Conservation (phyloP, 2,329 filamentous ascomycete genomes). For the Beauveria varroae region DNA sequence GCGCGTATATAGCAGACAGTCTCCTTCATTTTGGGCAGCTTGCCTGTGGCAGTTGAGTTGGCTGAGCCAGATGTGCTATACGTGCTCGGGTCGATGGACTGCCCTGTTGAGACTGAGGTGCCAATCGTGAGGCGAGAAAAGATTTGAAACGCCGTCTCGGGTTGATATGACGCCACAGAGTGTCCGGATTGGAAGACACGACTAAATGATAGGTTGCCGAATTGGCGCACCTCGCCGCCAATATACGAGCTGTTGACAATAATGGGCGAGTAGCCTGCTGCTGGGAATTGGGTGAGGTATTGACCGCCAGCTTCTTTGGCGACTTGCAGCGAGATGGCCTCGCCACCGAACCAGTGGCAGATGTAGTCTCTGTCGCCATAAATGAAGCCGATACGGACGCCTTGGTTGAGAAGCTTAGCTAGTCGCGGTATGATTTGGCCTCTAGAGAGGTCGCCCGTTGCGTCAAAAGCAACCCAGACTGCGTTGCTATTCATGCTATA, state of each 20-base stretch:
- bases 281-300: slow-evolving; percentile 49
- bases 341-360: slow-evolving; percentile 65
- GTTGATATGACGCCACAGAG: slow-evolving; percentile 54
- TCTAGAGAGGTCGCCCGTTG: slow-evolving; percentile 55
- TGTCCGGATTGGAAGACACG: slow-evolving; percentile 61
- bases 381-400: slow-evolving; percentile 63
- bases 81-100: slow-evolving; percentile 38
- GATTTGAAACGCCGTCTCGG: slow-evolving; percentile 49
- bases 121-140: slow-evolving; percentile 54
- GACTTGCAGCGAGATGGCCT: slow-evolving; percentile 61
- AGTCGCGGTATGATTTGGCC: slow-evolving; percentile 52
- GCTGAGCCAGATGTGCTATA: slow-evolving; percentile 52
- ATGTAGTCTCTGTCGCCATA: slow-evolving; percentile 60
- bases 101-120: slow-evolving; percentile 48
- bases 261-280: slow-evolving; percentile 66
- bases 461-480: slow-evolving; percentile 39
- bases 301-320: slow-evolving; percentile 37
- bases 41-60: slow-evolving; percentile 50
- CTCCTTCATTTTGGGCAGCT: slow-evolving; percentile 37
- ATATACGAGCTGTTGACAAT: slow-evolving; percentile 60
- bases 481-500: slow-evolving; percentile 43
- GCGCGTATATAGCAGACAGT: slow-evolving; percentile 55
- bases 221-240: slow-evolving; percentile 68
- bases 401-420: slow-evolving; percentile 51
- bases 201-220: slow-evolving; percentile 64